These are phyloP conservation scores for Avena insularis DNA, from an alignment of 176 grass and related monocot genomes.

Conservation along the genomic window DNA sequence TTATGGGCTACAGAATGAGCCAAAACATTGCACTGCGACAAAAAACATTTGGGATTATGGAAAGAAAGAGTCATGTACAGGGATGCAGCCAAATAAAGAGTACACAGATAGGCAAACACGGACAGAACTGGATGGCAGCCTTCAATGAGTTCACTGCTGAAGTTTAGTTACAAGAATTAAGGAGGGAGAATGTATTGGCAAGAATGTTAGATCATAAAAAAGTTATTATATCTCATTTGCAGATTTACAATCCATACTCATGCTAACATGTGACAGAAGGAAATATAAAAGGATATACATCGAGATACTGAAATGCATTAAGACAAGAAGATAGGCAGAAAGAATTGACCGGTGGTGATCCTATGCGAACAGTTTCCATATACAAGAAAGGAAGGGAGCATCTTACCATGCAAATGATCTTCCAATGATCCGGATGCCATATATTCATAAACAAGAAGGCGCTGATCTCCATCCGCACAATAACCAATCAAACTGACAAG, in stretches of 20 bases:
- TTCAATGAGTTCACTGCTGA: no score
- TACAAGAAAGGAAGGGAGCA: slow-evolving; percentile 34
- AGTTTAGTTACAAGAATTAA: no score
- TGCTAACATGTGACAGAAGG: slow-evolving; percentile 42
- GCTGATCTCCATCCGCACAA: slow-evolving; percentile 90
- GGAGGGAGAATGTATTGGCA: no score
- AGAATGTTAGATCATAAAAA: no score
- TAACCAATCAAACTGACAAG: slow-evolving; percentile 91
- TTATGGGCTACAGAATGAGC: slow-evolving; percentile 1
- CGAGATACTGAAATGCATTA: background rate
- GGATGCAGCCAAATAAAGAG: slow-evolving; percentile 6
- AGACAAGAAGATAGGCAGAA: background rate
- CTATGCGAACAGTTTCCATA: slow-evolving; percentile 29
- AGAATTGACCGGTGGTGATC: slow-evolving; percentile 29
- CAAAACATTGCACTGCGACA: background rate
- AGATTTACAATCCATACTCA: slow-evolving; percentile 1
- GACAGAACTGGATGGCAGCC: background rate
- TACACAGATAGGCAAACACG: slow-evolving; percentile 25
- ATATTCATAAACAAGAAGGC: slow-evolving; percentile 92
- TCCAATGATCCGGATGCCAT: slow-evolving; percentile 91
- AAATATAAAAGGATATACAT: slow-evolving; percentile 20
- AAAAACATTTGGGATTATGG: slow-evolving; percentile 6
- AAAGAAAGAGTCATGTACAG: background rate
- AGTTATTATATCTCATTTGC: background rate
- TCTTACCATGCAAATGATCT: slow-evolving; percentile 88